These are phyloP conservation scores for Daldinia eschscholtzii DNA, from an alignment of 2,329 filamentous ascomycete genomes.

Conservation along the genomic window DNA sequence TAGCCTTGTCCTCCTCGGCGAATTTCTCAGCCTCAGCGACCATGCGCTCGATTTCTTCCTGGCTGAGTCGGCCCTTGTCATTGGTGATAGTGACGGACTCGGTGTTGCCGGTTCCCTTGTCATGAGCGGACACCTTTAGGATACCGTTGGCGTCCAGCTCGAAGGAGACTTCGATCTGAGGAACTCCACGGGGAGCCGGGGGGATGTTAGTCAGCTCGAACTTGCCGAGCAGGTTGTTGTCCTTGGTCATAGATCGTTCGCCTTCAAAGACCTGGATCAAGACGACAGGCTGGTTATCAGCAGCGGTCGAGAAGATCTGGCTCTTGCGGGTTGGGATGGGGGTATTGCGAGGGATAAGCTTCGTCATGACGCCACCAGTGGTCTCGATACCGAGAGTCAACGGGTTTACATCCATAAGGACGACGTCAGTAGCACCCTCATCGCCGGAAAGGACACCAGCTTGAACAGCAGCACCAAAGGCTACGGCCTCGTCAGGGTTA, in stretches of 20 bases:
- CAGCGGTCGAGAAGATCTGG: slow-evolving; percentile 97
- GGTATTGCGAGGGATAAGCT: slow-evolving; percentile 94
- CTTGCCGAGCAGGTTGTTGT: slow-evolving; percentile 97
- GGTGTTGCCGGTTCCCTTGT: slow-evolving; percentile 98
- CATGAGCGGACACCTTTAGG: slow-evolving; percentile 92
- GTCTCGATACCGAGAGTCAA: slow-evolving; percentile 97
- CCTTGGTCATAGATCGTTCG: slow-evolving; percentile 93
- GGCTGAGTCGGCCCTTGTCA: slow-evolving; percentile 96
- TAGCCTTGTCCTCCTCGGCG: slow-evolving; percentile 99
- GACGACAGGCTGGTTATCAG: slow-evolving; percentile 96
- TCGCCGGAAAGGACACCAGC: slow-evolving; percentile 94
- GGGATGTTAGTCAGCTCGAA: slow-evolving; percentile 98
- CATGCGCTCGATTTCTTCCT: slow-evolving; percentile 99
- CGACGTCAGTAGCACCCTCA: slow-evolving; percentile 80
- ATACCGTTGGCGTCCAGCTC: slow-evolving; percentile 99
- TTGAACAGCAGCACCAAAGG: slow-evolving; percentile 97
- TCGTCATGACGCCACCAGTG: slow-evolving; percentile 97
- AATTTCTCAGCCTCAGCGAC: slow-evolving; percentile 98
- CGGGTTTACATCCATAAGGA: slow-evolving; percentile 98
- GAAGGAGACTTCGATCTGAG: slow-evolving; percentile 98
- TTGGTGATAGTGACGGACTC: slow-evolving; percentile 99
- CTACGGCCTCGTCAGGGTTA: slow-evolving; percentile 99
- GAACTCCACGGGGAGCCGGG: slow-evolving; percentile 93
- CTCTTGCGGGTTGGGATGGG: slow-evolving; percentile 96
- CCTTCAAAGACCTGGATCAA: slow-evolving; percentile 96